These are phyloP conservation scores for Fraxinus angustifolia DNA, from an alignment of 305 asterid species.

Conservation along the genomic window DNA sequence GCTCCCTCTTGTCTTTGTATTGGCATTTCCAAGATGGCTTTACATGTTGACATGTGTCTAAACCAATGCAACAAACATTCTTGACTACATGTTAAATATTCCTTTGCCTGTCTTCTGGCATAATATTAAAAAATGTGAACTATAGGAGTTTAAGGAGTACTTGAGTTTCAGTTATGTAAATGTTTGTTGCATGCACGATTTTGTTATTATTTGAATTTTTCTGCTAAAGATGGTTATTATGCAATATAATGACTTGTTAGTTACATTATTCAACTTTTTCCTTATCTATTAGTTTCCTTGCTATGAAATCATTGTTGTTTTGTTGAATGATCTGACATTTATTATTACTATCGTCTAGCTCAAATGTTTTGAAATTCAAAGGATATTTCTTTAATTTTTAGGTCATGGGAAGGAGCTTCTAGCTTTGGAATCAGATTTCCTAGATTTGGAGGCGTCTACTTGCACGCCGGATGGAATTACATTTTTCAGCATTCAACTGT, in stretches of 20 bases:
- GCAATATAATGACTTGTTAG: neutral
- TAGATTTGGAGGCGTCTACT: neutral
- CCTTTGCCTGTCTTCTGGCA: neutral
- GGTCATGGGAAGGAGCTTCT: neutral
- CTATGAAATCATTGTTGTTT: neutral
- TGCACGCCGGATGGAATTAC: slow-evolving; percentile 4
- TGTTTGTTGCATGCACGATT: neutral
- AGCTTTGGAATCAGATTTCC: neutral
- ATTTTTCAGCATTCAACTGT: neutral
- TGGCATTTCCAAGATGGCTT: neutral
- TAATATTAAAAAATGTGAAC: neutral
- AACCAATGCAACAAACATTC: neutral
- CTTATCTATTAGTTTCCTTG: neutral
- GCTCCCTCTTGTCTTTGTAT: neutral
- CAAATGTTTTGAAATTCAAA: neutral
- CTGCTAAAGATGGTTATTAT: neutral
- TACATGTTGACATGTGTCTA: neutral
- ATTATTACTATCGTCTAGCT: neutral
- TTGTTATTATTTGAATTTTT: neutral
- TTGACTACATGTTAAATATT: neutral
- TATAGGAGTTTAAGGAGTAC: neutral
- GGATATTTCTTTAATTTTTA: neutral
- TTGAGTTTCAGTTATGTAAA: neutral
- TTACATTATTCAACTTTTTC: neutral
- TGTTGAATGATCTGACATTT: neutral